Base-by-base conservation (phyloP, 1,284 basidiomycete species). In the Sutorius eximius region DNA sequence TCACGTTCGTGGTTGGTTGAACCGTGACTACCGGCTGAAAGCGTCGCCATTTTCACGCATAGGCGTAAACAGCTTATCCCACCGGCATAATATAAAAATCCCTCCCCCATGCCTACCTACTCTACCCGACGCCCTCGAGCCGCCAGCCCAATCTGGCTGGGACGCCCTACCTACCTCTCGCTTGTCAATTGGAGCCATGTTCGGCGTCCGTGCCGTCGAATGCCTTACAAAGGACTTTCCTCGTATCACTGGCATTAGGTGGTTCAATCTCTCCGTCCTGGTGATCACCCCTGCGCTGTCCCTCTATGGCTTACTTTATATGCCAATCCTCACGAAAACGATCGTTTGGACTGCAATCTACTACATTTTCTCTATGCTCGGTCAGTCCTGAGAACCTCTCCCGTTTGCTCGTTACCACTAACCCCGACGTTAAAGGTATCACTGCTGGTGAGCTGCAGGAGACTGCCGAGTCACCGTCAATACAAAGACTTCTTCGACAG, bases 311-410 rank as follows among this genome's bases (percentile, higher is more conserved):
- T 63, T 87, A n/a, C 70, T 77, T 49, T 78, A 76, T 22, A 73
- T 75, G 64, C 76, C 66, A 57, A 61, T 68, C 63, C 71, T 76
- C 59, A 73, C 78, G 45, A 73, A 78, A 65, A 93, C 91, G 0
- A 65, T 75, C 29, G 61, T 81, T 29, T 86, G 89, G 72, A 77
- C 84, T 15, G 69, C 78, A 18, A 63, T 79, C 42, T 91, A 89
- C 75, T 93, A 93, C 75, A 75, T 86, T 61, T 88, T 87, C 70
- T 90, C 91, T 34, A 84, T 86, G 82, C 66, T 85, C 53, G 83
- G 83, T 83, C 62, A 64, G 77, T 60, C 29, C 29, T 30, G 47
- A 15, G 12, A 45, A 41, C 47, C 40, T 38, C 40, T 52, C 59
- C 36, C 49, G 36, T 46, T 64, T 52, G 15, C 44, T 56, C 48